Evolutionary conservation across 371 early-diverging fungal species (phyloP), one percentile per base, ranked within the genome.

Genomic region (Mucor plumbeus): DNA sequence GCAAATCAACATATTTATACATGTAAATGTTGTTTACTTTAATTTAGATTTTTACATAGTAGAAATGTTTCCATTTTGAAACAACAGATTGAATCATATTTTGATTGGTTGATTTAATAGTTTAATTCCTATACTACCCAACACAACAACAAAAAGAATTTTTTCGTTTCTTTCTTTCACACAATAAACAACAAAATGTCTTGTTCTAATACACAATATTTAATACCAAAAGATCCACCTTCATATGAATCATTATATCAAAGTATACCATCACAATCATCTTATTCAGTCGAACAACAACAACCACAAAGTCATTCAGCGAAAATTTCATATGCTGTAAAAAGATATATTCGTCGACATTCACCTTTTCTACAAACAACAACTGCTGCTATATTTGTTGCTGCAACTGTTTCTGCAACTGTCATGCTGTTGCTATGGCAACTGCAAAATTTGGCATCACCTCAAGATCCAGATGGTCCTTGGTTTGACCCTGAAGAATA

Each of bases 371-470:
- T 81, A 4, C 81, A 81, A 63, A 71, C 74, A 33, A 48, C 73
- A 5, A 70, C 70, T n/a, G 81, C 79, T 9, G 80, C 80, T 36
- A 67, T 71, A 10, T 77, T 80, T 70, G 77, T 80, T 9, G 81
- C 81, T 17, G 77, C 76, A 4, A 78, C 81, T n/a, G 69, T 81
- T 38, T 81, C 81, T 21, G 64, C 77, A 0, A 78, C 78, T 1
- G 77, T 81, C 21, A 81, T 81, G 81, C 50, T 81, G 36, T 58
- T 81, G 31, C 56, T 81, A 53, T 81, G 81, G 81, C 81, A 81
- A 60, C 59, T 81, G 36, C 81, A 81, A 58, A 81, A 78, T 61
- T 53, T 78, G 39, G 74, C 81, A 13, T 64, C 72, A 14, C 81
- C 81, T 15, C 75, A 73, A 38, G 68, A 71, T 63, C 70, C 70